Conservation (phyloP, 1,284 basidiomycete genomes). For the Fomitopsis schrenkii region DNA sequence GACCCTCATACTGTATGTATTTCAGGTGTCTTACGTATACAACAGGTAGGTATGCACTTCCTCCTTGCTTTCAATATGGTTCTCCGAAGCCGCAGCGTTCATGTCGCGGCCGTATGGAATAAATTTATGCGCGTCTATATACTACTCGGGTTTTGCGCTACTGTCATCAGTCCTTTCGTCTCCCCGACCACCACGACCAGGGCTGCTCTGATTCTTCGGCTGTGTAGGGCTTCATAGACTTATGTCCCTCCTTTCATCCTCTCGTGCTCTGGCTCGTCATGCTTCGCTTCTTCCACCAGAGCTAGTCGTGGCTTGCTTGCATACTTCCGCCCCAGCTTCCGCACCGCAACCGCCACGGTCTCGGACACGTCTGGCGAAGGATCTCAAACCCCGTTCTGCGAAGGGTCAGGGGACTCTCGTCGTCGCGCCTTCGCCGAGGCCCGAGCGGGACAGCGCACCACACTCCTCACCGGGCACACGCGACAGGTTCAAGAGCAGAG, state of each 20-base stretch:
- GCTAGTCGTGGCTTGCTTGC: constrained; percentile 3
- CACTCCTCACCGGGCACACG: constrained; percentile 19
- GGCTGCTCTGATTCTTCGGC: not conserved
- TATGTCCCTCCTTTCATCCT: constrained; percentile 10
- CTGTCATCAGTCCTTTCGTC: not conserved
- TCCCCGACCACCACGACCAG: not conserved
- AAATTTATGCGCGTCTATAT: not conserved
- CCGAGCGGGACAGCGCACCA: constrained; percentile 25
- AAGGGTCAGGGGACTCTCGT: constrained; percentile 3
- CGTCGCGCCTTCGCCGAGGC: constrained; percentile 13
- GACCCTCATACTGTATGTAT: too few relatives aligned
- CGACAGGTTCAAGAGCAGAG: not conserved
- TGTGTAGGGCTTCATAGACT: not conserved
- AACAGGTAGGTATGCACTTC: too few relatives aligned
- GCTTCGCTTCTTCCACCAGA: not conserved
- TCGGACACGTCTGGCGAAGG: constrained; percentile 12
- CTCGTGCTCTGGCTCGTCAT: constrained; percentile 5
- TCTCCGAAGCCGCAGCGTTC: too few relatives aligned
- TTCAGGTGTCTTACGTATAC: too few relatives aligned
- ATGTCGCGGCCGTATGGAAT: too few relatives aligned
- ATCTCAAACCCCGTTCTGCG: constrained; percentile 6
- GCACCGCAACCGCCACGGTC: not conserved
- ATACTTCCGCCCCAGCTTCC: constrained; percentile 1
- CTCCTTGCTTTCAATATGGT: too few relatives aligned
- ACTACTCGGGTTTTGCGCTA: not conserved